phyloP scores from a whole-genome alignment of 495 filamentous ascomycete species.

The Geopyxis carbonaria region DNA sequence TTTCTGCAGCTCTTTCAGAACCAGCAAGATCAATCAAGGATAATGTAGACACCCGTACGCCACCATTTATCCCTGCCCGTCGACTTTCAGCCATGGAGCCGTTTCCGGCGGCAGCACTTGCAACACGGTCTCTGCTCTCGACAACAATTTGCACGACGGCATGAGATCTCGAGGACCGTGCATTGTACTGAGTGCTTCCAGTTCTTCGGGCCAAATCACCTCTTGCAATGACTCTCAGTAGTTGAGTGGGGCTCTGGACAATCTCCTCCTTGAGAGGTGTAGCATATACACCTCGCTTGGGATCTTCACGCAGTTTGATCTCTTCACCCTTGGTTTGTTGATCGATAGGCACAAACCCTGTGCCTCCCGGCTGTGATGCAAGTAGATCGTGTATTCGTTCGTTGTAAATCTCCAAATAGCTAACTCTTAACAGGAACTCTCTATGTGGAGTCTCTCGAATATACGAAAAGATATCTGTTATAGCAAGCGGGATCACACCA shows the following conservation, averaged over 20 bases:
- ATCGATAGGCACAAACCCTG: conserved; percentile 25
- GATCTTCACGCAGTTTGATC: conserved; percentile 90
- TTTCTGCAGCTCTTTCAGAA: conserved; percentile 87
- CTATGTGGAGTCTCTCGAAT: conserved; percentile 90
- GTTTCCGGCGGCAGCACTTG: conserved; percentile 30
- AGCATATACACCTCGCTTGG: conserved; percentile 89
- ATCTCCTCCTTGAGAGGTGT: conserved; percentile 96
- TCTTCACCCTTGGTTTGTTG: conserved; percentile 52
- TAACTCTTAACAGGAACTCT: conserved; percentile 89
- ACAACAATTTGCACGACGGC: conserved; percentile 98
- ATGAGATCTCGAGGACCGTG: conserved; percentile 89
- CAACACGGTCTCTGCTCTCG: conserved; percentile 75
- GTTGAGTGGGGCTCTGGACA: conserved; percentile 89
- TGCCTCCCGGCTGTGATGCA: conserved; percentile 41
- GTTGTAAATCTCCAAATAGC: conserved; percentile 98
- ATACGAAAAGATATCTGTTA: conserved; percentile 97
- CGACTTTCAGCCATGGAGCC: conserved; percentile 42
- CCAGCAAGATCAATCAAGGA: conserved; percentile 93
- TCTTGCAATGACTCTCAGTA: conserved; percentile 84
- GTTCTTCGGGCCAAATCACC: conserved; percentile 81
- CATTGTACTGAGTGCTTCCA: conserved; percentile 88
- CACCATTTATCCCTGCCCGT: conserved; percentile 60
- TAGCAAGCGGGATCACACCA: conserved; percentile 90
- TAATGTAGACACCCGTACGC: conserved; percentile 85
- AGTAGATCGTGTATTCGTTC: conserved; percentile 92